These are phyloP conservation scores for Paramecium octaurelia DNA, from an alignment of 73 alveolate genomes.

Conservation along the genomic window DNA sequence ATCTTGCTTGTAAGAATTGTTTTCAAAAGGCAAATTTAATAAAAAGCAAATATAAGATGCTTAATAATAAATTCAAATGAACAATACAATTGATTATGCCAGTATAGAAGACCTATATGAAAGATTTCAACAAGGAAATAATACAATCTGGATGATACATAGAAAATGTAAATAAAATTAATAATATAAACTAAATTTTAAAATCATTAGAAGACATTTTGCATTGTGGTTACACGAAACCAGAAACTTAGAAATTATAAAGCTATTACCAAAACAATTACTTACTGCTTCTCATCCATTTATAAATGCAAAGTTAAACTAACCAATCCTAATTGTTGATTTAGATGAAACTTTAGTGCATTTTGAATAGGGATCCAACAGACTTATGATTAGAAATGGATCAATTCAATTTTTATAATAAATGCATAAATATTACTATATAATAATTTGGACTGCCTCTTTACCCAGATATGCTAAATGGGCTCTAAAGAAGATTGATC, in stretches of 20 bases:
- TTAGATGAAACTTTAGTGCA: constrained; percentile 44
- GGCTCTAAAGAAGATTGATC: constrained; percentile 32
- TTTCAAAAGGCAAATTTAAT: background rate
- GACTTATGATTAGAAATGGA: background rate
- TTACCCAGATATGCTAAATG: constrained; percentile 49
- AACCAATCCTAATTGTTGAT: constrained; percentile 13
- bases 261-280: background rate
- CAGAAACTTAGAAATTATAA: background rate
- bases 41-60: background rate
- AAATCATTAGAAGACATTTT: constrained; percentile 4
- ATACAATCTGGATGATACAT: background rate
- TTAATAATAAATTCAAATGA: background rate
- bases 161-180: background rate
- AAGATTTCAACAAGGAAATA: background rate
- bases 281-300: background rate
- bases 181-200: background rate
- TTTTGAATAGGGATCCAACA: background rate
- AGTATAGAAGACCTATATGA: background rate
- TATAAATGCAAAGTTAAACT: background rate
- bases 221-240: constrained; percentile 25
- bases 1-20: background rate
- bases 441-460: constrained; percentile 48
- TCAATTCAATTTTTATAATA: background rate
- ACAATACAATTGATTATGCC: background rate
- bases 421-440: background rate